These are phyloP conservation scores for Piper betle DNA, from an alignment of 164 flowering plant species.

Conservation along the genomic window DNA sequence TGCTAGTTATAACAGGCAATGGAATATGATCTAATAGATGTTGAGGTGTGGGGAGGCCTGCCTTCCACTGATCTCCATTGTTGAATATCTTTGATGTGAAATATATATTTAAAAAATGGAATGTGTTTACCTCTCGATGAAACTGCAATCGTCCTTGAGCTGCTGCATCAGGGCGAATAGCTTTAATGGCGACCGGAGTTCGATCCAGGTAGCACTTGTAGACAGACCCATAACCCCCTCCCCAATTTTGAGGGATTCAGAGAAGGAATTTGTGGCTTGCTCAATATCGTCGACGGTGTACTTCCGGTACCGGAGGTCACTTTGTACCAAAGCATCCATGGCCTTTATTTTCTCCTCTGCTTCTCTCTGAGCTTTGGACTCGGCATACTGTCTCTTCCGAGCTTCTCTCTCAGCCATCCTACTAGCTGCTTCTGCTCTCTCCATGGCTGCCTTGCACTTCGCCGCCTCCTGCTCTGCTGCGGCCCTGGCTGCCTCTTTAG, in stretches of 20 bases:
- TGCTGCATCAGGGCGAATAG: conserved; percentile 56
- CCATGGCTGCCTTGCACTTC: conserved; percentile 55
- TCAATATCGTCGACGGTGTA: conserved; percentile 65
- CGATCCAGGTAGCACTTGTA: conserved; percentile 52
- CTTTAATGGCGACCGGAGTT: conserved; percentile 62
- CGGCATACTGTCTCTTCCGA: conserved; percentile 51
- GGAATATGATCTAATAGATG: too few species aligned
- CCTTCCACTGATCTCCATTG: too few species aligned
- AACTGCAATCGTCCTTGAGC: conserved; percentile 76
- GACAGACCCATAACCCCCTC: conserved; percentile 87
- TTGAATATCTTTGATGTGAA: too few species aligned
- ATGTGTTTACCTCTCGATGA: conserved; percentile 41
- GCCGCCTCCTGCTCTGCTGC: conserved; percentile 54
- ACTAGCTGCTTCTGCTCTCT: conserved; percentile 68
- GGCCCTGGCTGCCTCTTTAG: conserved; percentile 61
- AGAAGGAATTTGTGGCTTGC: conserved; percentile 42
- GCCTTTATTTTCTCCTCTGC: conserved; percentile 44
- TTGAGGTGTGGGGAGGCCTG: too few species aligned
- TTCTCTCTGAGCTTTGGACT: conserved; percentile 49
- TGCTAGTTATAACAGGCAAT: too few species aligned
- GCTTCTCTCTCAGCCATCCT: conserved; percentile 64
- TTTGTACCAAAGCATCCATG: conserved; percentile 11
- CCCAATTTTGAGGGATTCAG: conserved; percentile 47
- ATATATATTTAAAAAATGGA: too few species aligned
- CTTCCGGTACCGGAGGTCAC: conserved; percentile 34